Evolutionary conservation across 257 asterid species (phyloP), one percentile per base, ranked within the genome.

Genomic region (Nicotiana obtusifolia): DNA sequence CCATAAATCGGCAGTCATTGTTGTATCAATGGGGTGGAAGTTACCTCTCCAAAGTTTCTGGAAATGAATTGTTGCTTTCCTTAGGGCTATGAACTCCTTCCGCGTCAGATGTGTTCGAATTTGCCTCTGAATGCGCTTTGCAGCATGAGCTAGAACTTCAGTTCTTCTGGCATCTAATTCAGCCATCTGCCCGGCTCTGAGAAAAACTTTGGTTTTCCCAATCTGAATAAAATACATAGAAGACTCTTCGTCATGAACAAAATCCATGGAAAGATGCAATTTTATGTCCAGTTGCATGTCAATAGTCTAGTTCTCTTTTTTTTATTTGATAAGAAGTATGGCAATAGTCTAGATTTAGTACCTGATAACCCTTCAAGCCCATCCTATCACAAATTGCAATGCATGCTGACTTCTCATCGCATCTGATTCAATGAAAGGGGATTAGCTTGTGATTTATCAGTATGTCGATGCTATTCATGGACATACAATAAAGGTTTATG

Each of bases 171-270:
- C 95, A 86, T 94, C 99, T 88, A 93, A 84, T 81, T 94, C 98
- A 41, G 99, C 99, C 97, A 95, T 95, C 89, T 95, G 98, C 57
- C 99, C 99, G 28, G 99, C 99, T 90, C 99, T 88, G 56, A 95
- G 97, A 83, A 95, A 95, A 30, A 94, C 97, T 90, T 95, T 95
- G 85, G 90, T 89, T 88, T 94, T 95, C 84, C 99, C 99, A 75
- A 93, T 92, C 98, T 95, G 89, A 82, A 81, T 59, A 77, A 84
- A 37, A 81, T 62, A 79, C 24, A 33, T 62, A 76, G 65, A 60
- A 59, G 1, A 56, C 28, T 61, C 73, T 35, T 22, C 19, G 4
- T 61, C 82, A 78, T 78, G 59, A 14, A 35, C 65, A 28, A 77
- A 20, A 37, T 81, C 60, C 78, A 79, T 59, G 81, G 64, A 76